These are phyloP conservation scores for Candida hungchunana DNA, from an alignment of 805 yeast genomes.

Conservation along the genomic window DNA sequence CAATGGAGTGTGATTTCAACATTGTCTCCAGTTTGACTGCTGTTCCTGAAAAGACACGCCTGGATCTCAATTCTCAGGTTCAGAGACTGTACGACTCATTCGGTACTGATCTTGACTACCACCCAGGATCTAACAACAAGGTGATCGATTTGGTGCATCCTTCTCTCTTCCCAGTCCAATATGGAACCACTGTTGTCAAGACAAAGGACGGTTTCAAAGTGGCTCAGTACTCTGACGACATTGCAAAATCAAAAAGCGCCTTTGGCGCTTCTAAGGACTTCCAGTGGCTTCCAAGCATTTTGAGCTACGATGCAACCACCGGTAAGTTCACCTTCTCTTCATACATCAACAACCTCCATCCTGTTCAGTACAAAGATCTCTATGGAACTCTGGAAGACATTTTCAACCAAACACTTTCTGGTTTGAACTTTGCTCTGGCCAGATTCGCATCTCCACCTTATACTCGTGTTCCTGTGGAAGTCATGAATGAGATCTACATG, in stretches of 20 bases:
- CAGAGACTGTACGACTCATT: slow-evolving; percentile 5
- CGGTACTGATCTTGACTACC: slow-evolving; percentile 8
- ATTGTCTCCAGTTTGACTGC: slow-evolving; percentile 4
- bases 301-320: neutral
- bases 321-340: slow-evolving; percentile 1
- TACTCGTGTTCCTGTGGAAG: slow-evolving; percentile 4
- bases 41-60: slow-evolving; percentile 2
- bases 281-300: slow-evolving; percentile 8
- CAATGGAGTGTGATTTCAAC: slow-evolving; percentile 2
- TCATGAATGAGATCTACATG: slow-evolving; percentile 1
- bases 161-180: slow-evolving; percentile 10
- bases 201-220: neutral
- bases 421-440: slow-evolving; percentile 3
- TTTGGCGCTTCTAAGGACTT: slow-evolving; percentile 3
- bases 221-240: neutral
- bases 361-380: slow-evolving; percentile 1
- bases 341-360: slow-evolving; percentile 11
- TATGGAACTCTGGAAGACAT: slow-evolving; percentile 1
- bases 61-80: neutral
- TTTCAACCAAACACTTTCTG: slow-evolving; percentile 7
- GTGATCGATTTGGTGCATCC: slow-evolving; percentile 12
- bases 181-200: slow-evolving; percentile 7
- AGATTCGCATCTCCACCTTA: slow-evolving; percentile 4
- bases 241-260: slow-evolving; percentile 1
- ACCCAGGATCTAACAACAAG: slow-evolving; percentile 9